Conservation (phyloP, 169 alveolate genomes). For the Plasmodium inui region DNA sequence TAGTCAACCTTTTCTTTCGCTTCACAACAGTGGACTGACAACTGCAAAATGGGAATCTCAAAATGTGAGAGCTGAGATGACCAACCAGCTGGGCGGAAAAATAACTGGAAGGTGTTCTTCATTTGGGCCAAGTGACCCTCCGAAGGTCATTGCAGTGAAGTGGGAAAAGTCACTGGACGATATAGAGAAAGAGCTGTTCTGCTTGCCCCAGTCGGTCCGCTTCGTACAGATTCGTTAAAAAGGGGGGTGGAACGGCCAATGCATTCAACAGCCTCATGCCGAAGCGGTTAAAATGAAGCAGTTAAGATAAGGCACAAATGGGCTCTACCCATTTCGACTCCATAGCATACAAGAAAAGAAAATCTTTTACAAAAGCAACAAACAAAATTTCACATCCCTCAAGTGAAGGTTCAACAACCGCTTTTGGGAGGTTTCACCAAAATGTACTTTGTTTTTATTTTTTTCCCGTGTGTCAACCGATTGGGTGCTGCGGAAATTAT, state of each 20-base stretch:
- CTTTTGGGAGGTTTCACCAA: not conserved
- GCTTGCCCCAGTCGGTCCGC: slow-evolving; percentile 31
- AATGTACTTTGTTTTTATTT: too few relatives aligned
- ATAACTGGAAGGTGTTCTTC: not conserved
- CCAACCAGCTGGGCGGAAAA: not conserved
- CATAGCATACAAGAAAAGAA: not conserved
- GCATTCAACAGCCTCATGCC: not conserved
- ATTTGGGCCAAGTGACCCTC: slow-evolving; percentile 17
- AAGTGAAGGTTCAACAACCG: not conserved
- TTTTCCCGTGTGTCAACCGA: not conserved
- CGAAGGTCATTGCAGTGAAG: slow-evolving; percentile 15
- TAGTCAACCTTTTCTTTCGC: not conserved
- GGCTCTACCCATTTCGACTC: not conserved
- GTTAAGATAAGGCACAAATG: not conserved
- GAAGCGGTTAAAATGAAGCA: not conserved
- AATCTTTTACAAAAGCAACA: not conserved
- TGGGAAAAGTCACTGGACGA: slow-evolving; percentile 5
- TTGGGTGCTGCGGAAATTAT: not conserved
- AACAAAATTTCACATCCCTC: not conserved
- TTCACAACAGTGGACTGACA: not conserved
- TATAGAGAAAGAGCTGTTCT: slow-evolving; percentile 32
- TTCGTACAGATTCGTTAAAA: not conserved
- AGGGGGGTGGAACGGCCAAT: not conserved
- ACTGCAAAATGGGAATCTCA: not conserved
- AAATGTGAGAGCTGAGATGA: not conserved